Evolutionary conservation across 1,284 basidiomycete species (phyloP).

Genomic region (Fistulina hepatica): DNA sequence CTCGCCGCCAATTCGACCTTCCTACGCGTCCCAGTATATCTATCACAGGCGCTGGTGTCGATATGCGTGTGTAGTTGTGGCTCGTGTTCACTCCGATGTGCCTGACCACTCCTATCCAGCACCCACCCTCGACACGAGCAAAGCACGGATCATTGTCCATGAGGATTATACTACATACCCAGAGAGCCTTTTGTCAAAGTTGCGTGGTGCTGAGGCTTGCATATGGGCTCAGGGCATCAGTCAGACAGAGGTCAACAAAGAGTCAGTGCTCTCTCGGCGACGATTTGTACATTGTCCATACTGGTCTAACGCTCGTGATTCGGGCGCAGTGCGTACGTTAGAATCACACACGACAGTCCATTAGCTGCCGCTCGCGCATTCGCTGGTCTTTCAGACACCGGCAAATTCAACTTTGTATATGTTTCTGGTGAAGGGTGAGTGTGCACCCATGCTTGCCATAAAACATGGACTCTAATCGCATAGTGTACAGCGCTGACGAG

Average conservation of each 20-base stretch:
- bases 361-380: conserved; percentile 22
- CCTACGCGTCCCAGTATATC: conserved; percentile 12
- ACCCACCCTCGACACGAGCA: conserved; percentile 9
- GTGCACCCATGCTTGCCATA: neutral
- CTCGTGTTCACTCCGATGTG: no score
- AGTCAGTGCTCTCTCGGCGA: conserved; percentile 11
- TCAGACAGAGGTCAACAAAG: conserved; percentile 17
- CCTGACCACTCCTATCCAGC: neutral
- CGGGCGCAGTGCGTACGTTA: conserved; percentile 14
- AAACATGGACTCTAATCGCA: neutral
- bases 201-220: conserved; percentile 20
- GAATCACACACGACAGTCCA: conserved; percentile 21
- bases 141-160: conserved; percentile 20
- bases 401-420: conserved; percentile 19
- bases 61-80: no score
- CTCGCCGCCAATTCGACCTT: conserved; percentile 17
- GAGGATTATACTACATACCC: conserved; percentile 15
- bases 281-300: neutral
- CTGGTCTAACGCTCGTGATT: neutral
- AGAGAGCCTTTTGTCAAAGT: conserved; percentile 13
- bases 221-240: conserved; percentile 23
- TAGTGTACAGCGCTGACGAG: conserved; percentile 13
- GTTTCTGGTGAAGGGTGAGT: conserved; percentile 21
- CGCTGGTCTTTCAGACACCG: conserved; percentile 12
- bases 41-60: no score